Evolutionary conservation across 2,329 filamentous ascomycete species (phyloP).

Genomic region (Orbilia blumenaviensis): DNA sequence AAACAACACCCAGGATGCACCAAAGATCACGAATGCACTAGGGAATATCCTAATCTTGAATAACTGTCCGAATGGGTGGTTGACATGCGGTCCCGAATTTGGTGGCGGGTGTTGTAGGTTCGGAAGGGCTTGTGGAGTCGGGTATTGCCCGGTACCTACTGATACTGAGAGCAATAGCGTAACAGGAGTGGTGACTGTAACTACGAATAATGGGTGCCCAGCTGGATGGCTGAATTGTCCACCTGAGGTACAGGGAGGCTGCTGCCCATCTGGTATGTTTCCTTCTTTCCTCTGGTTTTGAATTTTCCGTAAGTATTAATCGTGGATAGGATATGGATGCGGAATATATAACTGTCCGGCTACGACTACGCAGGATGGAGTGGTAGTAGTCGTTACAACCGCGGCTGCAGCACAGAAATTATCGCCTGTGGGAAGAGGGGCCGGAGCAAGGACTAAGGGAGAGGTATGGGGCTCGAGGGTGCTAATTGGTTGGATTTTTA

Average conservation of each 20-base stretch:
- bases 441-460: not conserved
- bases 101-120: constrained; percentile 37
- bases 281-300: not conserved
- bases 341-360: constrained; percentile 41
- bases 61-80: constrained; percentile 31
- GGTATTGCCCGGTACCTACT: constrained; percentile 37
- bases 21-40: constrained; percentile 39
- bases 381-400: constrained; percentile 18
- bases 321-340: constrained; percentile 30
- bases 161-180: not conserved
- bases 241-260: constrained; percentile 22
- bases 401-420: constrained; percentile 37
- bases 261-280: constrained; percentile 48
- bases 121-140: constrained; percentile 32
- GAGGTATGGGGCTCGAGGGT: not conserved
- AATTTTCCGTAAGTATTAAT: not conserved
- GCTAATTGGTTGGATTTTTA: not conserved
- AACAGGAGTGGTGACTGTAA: constrained; percentile 14
- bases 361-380: constrained; percentile 21
- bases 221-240: constrained; percentile 35
- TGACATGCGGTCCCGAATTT: constrained; percentile 34
- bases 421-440: constrained; percentile 33
- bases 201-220: constrained; percentile 35
- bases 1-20: constrained; percentile 6
- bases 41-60: constrained; percentile 15